These are phyloP conservation scores for Pseudonitzschia delicatissima DNA, from an alignment of 108 stramenopile species.

Conservation along the genomic window DNA sequence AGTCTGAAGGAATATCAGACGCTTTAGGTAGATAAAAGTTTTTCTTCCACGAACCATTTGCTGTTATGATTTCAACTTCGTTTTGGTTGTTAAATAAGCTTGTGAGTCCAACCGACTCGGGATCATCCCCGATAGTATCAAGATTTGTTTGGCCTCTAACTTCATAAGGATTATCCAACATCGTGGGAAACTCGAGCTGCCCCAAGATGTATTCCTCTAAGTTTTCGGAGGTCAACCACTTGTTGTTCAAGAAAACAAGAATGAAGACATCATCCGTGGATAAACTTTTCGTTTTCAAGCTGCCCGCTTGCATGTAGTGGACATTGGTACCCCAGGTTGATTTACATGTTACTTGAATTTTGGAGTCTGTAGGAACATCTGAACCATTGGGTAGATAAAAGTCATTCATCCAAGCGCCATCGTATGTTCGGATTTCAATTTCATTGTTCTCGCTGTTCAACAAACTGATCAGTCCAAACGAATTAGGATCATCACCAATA, in stretches of 20 bases:
- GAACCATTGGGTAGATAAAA: not conserved
- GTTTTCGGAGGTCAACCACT: not conserved
- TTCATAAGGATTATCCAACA: not conserved
- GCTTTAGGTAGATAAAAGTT: not conserved
- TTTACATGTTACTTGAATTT: not conserved
- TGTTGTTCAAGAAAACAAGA: no score
- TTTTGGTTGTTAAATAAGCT: not conserved
- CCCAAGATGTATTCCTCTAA: not conserved
- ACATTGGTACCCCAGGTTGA: not conserved
- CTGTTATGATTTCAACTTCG: conserved; percentile 2
- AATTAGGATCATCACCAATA: not conserved
- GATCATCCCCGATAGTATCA: not conserved
- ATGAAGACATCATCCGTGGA: not conserved
- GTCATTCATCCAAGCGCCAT: not conserved
- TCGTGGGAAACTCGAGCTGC: no score
- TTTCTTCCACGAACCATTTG: not conserved
- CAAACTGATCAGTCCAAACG: not conserved
- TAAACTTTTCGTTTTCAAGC: not conserved
- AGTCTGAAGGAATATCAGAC: not conserved
- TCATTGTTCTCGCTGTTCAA: not conserved
- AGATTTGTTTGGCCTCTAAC: not conserved
- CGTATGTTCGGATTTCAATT: not conserved
- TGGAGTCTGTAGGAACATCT: not conserved
- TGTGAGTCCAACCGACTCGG: not conserved
- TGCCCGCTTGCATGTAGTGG: conserved; percentile 3